Percentiles rank a stretch among this genome's conserved stretches.
Conservation (phyloP, 83 land plant genomes). For the Picea mariana region DNA sequence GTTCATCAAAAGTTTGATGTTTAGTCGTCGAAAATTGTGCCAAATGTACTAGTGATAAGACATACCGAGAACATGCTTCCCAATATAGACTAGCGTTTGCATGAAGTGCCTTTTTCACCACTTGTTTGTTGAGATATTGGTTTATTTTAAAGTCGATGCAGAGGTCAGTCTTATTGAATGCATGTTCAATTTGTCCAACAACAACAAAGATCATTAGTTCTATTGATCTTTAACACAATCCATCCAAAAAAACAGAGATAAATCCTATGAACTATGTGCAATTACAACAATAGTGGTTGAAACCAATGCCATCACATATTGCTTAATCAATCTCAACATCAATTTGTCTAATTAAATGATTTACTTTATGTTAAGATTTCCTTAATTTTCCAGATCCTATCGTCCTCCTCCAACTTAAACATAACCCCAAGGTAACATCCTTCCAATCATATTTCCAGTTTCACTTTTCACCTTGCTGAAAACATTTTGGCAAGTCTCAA, state of each 20-base stretch:
- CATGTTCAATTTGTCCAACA: neutral
- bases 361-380: neutral
- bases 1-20: no score
- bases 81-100: constrained; percentile 57
- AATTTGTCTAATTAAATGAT: neutral
- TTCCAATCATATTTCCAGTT: neutral
- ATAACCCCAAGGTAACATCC: neutral
- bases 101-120: constrained; percentile 63
- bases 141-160: constrained; percentile 66
- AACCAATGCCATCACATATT: neutral
- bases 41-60: no score
- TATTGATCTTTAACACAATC: no score
- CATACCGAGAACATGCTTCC: constrained; percentile 56
- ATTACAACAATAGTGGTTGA: neutral
- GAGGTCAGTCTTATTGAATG: constrained; percentile 39
- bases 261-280: neutral
- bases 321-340: neutral
- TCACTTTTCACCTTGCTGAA: neutral
- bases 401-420: neutral
- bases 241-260: neutral
- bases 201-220: no score
- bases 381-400: neutral
- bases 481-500: neutral
- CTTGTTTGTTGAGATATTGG: constrained; percentile 56
- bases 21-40: no score